These are phyloP conservation scores for Talaromyces sp. DNA, from an alignment of 2,329 filamentous ascomycete genomes.

Conservation along the genomic window DNA sequence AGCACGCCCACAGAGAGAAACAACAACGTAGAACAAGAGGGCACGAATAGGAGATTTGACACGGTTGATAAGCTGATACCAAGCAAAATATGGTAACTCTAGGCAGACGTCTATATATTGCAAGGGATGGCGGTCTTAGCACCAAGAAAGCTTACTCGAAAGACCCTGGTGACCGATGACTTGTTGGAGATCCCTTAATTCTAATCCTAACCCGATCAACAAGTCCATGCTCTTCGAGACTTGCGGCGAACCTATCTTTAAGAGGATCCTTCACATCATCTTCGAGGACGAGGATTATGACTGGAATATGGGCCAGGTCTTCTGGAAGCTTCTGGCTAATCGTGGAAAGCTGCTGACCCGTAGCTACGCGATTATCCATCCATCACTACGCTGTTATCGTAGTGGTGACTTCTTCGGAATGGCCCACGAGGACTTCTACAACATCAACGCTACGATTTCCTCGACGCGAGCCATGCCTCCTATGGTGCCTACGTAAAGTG, in stretches of 20 bases:
- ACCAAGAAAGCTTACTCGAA: too few species aligned
- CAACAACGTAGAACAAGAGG: too few species aligned
- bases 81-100: too few species aligned
- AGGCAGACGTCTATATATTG: too few species aligned
- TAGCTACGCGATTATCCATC: conserved; percentile 12
- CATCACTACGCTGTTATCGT: conserved; percentile 14
- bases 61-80: too few species aligned
- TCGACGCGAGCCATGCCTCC: conserved; percentile 8
- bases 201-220: conserved; percentile 1
- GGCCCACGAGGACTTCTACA: conserved; percentile 14
- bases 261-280: conserved; percentile 13
- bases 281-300: conserved; percentile 14
- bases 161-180: too few species aligned
- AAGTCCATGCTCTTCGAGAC: not conserved
- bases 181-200: too few species aligned
- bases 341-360: conserved; percentile 11
- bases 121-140: too few species aligned
- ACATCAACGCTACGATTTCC: conserved; percentile 13
- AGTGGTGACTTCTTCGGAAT: conserved; percentile 15
- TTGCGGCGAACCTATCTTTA: conserved; percentile 1
- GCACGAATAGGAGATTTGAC: too few species aligned
- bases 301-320: conserved; percentile 13
- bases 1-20: too few species aligned
- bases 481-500: conserved; percentile 14
- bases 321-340: conserved; percentile 13